Conservation (phyloP, 371 early-diverging fungal genomes). For the Mortierella sp. region DNA sequence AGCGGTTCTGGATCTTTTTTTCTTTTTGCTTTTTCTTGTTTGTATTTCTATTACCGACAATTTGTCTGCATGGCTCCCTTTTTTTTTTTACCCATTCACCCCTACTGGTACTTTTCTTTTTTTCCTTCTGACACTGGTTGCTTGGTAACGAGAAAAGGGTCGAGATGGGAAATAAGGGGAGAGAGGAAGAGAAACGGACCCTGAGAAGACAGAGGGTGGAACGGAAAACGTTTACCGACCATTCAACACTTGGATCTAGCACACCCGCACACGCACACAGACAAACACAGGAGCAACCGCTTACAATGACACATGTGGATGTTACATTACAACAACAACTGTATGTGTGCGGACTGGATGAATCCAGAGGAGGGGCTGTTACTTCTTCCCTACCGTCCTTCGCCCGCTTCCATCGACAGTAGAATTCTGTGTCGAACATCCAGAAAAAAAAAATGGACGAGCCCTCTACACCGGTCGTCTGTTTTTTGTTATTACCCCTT, state of each 20-base stretch:
- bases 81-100: background rate
- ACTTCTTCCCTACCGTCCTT: background rate
- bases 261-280: background rate
- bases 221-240: background rate
- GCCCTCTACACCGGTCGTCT: background rate
- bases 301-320: background rate
- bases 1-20: background rate
- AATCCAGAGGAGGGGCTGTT: background rate
- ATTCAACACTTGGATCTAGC: background rate
- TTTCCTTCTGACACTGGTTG: background rate
- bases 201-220: background rate
- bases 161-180: background rate
- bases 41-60: slow-evolving; percentile 11
- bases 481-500: background rate
- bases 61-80: background rate
- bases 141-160: background rate
- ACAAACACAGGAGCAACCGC: background rate
- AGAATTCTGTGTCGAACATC: background rate
- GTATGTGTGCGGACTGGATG: background rate
- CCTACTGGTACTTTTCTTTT: background rate
- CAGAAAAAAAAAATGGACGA: background rate
- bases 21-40: background rate
- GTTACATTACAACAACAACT: background rate
- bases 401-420: background rate
- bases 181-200: background rate